Percentiles rank a stretch among this genome's conserved stretches.
Evolutionary conservation across 2,329 filamentous ascomycete genomes (phyloP).

Genomic region (Neoarthrinium moseri): DNA sequence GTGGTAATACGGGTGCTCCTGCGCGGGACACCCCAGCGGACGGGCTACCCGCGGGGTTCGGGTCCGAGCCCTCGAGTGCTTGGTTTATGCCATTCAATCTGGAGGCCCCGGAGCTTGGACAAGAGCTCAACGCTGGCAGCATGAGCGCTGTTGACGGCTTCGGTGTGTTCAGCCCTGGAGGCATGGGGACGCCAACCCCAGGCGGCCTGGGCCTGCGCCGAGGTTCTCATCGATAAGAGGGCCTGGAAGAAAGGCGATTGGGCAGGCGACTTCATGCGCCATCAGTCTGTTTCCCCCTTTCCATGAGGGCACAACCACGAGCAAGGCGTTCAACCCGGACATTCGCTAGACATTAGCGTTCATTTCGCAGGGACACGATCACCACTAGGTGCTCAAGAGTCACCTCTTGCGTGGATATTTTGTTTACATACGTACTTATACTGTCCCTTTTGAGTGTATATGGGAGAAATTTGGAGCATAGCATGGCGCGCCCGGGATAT

Average conservation of each 20-base stretch:
- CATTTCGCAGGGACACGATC: too few species aligned
- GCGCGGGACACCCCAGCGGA: constrained; percentile 23
- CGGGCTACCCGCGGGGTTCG: constrained; percentile 22
- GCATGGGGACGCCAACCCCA: constrained; percentile 31
- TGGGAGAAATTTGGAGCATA: too few species aligned
- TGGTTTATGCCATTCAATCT: constrained; percentile 96
- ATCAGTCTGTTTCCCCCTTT: neutral
- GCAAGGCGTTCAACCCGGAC: constrained; percentile 7
- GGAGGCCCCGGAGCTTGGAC: constrained; percentile 66
- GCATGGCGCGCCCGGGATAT: too few species aligned
- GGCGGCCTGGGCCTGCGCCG: constrained; percentile 5
- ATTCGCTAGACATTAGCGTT: constrained; percentile 1
- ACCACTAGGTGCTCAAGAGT: too few species aligned
- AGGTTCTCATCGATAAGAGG: constrained; percentile 5
- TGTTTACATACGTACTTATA: too few species aligned
- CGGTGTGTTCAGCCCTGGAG: constrained; percentile 43
- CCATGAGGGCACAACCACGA: neutral
- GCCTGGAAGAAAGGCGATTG: neutral
- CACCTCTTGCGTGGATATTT: too few species aligned
- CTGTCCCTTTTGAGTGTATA: too few species aligned
- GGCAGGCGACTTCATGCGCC: neutral
- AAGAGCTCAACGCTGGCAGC: constrained; percentile 42
- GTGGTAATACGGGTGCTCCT: constrained; percentile 23
- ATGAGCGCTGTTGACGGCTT: constrained; percentile 48
- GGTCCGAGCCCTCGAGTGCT: constrained; percentile 56